Percentiles rank a stretch among this genome's conserved stretches.
Conservation (phyloP, 495 filamentous ascomycete genomes). For the Xylaria nigripes region DNA sequence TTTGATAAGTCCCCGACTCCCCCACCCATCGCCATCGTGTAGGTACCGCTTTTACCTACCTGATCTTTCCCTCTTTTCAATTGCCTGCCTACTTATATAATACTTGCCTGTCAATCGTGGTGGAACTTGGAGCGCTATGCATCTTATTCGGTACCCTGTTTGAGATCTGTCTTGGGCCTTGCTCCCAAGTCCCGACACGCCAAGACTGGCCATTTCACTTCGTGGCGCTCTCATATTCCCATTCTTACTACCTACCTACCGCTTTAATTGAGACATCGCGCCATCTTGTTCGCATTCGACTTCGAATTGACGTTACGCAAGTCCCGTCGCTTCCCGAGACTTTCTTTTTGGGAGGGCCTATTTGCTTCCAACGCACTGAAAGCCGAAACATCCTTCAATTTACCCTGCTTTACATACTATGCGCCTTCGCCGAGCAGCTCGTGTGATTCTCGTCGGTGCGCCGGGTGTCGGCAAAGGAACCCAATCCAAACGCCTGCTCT, state of each 20-base stretch:
- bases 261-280: neutral
- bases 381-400: neutral
- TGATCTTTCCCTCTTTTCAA: neutral
- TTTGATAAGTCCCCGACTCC: neutral
- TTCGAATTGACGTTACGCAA: neutral
- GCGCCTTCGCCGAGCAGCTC: constrained; percentile 72
- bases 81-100: neutral
- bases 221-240: neutral
- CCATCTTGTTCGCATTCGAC: neutral
- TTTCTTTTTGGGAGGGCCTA: neutral
- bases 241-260: neutral
- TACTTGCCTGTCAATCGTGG: neutral
- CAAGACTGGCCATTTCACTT: neutral
- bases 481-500: constrained; percentile 78
- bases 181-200: neutral
- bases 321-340: neutral
- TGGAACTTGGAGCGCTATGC: constrained; percentile 3
- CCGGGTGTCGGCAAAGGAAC: constrained; percentile 91
- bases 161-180: constrained; percentile 6
- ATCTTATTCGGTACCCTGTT: neutral
- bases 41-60: neutral
- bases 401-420: constrained; percentile 27
- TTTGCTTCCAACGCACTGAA: neutral
- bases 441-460: constrained; percentile 92
- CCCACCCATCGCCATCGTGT: neutral